Percentiles rank a stretch among this genome's conserved stretches.
Conservation (phyloP, 2,329 filamentous ascomycete genomes). For the Pseudocercospora crystallina region DNA sequence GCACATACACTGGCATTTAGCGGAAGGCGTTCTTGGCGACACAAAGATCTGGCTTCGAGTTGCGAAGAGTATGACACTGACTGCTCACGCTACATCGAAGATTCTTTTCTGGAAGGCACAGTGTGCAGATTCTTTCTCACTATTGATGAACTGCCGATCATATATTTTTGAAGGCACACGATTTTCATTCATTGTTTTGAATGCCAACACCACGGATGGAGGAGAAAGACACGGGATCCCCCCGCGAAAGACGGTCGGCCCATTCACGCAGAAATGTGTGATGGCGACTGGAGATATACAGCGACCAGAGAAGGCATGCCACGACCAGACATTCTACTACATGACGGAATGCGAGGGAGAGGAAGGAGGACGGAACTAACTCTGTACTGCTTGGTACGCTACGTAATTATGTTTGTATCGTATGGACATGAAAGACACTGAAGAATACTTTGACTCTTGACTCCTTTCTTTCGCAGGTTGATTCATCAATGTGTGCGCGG, state of each 20-base stretch:
- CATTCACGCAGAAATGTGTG: not conserved
- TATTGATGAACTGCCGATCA: constrained; percentile 5
- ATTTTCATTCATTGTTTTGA: constrained; percentile 17
- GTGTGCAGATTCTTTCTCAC: constrained; percentile 3
- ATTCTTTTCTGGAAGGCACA: constrained; percentile 7
- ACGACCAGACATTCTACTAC: constrained; percentile 10
- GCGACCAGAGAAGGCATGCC: not conserved
- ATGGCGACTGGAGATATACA: constrained; percentile 11
- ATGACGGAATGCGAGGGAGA: constrained; percentile 1
- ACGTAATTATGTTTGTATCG: constrained; percentile 25
- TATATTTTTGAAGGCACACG: constrained; percentile 17
- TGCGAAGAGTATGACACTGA: not conserved
- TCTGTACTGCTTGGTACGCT: constrained; percentile 10
- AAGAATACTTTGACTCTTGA: not conserved
- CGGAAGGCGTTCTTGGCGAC: constrained; percentile 16
- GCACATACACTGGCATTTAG: constrained; percentile 9
- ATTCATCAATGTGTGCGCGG: too few species aligned
- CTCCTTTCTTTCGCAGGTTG: not conserved
- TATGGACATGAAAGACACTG: constrained; percentile 17
- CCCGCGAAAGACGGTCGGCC: too few species aligned
- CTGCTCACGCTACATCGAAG: constrained; percentile 7
- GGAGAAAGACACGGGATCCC: not conserved
- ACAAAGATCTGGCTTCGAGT: not conserved
- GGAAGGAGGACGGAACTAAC: not conserved
- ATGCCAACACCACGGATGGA: constrained; percentile 3